phyloP scores from a whole-genome alignment of 2,329 filamentous ascomycete genomes.

The Pyricularia pennisetigena region DNA sequence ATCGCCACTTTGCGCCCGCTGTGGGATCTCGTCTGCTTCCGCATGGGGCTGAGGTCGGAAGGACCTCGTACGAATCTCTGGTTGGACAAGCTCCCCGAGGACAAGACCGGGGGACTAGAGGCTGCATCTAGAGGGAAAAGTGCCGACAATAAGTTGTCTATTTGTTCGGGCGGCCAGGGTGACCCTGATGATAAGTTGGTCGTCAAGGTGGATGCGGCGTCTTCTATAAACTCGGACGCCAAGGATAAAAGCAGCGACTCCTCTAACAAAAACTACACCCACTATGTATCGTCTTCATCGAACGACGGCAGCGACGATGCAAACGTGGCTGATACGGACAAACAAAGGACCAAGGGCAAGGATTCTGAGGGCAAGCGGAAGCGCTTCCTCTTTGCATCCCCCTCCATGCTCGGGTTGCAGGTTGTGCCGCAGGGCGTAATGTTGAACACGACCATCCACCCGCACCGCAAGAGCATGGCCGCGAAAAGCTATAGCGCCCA shows the following conservation, averaged over 20 bases:
- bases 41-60: neutral
- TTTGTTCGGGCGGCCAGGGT: neutral
- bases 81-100: neutral
- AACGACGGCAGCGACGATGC: neutral
- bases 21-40: constrained; percentile 4
- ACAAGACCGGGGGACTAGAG: neutral
- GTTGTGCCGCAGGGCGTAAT: neutral
- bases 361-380: neutral
- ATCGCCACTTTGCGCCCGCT: constrained; percentile 29
- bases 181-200: neutral
- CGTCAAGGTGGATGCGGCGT: neutral
- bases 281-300: neutral
- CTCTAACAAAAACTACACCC: neutral
- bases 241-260: neutral
- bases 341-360: neutral
- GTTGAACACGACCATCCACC: neutral
- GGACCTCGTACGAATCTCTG: neutral
- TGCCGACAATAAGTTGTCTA: neutral
- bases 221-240: neutral
- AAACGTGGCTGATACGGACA: neutral
- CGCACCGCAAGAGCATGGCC: neutral
- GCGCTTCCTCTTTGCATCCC: neutral
- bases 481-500: neutral
- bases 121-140: neutral
- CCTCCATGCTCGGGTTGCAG: neutral